Conservation (phyloP, 352 stramenopile genomes). For the Phytophthora ohioensis region DNA sequence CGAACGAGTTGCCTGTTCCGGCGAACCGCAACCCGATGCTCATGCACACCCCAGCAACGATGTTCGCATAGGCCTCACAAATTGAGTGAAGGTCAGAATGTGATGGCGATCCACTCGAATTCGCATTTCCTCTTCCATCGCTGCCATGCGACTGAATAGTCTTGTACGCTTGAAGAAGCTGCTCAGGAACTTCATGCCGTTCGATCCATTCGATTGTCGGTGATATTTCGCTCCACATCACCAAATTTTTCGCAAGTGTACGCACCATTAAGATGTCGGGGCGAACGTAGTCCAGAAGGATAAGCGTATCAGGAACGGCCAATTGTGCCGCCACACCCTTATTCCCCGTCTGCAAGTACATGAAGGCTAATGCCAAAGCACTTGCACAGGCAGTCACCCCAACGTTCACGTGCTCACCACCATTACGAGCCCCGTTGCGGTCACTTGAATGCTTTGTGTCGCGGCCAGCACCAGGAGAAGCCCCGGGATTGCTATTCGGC, state of each 20-base stretch:
- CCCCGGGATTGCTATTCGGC: conserved; percentile 32
- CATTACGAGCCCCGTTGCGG: conserved; percentile 32
- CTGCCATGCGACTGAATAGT: conserved; percentile 24
- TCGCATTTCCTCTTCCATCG: conserved; percentile 11
- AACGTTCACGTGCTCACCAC: conserved; percentile 94
- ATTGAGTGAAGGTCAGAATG: conserved; percentile 90
- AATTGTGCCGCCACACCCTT: conserved; percentile 86
- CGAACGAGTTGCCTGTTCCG: conserved; percentile 75
- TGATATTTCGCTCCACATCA: conserved; percentile 95
- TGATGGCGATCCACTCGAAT: conserved; percentile 29
- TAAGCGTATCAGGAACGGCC: conserved; percentile 94
- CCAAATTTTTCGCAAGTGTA: conserved; percentile 94
- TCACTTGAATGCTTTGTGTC: conserved; percentile 66
- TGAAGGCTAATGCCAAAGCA: conserved; percentile 95
- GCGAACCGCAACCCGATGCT: conserved; percentile 96
- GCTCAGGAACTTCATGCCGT: conserved; percentile 59
- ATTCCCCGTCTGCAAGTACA: conserved; percentile 96
- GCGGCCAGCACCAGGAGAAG: conserved; percentile 52
- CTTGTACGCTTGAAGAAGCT: conserved; percentile 64
- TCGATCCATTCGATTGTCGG: conserved; percentile 94
- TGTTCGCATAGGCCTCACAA: conserved; percentile 95
- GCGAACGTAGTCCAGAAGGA: conserved; percentile 95
- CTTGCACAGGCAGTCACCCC: conserved; percentile 95
- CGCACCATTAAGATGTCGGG: conserved; percentile 96
- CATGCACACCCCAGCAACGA: conserved; percentile 95